A percentile compares a stretch with the other conserved stretches of the same genome.
phyloP scores from a whole-genome alignment of 2,329 filamentous ascomycete species.

The Tolypocladium paradoxum region DNA sequence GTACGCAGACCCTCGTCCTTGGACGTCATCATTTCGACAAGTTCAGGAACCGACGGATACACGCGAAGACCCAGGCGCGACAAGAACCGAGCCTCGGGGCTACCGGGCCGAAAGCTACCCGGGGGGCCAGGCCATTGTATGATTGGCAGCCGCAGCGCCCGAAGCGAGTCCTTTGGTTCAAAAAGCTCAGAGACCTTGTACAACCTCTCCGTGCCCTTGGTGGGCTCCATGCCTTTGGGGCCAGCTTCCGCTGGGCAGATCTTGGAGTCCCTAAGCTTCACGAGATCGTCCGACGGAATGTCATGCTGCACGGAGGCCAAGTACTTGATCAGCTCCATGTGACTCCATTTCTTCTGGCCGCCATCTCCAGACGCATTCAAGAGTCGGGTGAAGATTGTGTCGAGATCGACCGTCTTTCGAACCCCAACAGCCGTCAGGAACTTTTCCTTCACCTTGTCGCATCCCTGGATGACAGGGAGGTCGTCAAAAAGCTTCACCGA shows the following conservation, averaged over 20 bases:
- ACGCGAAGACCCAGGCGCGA: slow-evolving; percentile 59
- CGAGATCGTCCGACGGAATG: slow-evolving; percentile 74
- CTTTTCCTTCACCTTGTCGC: slow-evolving; percentile 80
- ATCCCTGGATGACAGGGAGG: slow-evolving; percentile 66
- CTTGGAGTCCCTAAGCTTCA: slow-evolving; percentile 62
- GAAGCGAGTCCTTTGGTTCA: slow-evolving; percentile 62
- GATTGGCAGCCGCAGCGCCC: slow-evolving; percentile 61
- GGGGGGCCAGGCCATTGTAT: slow-evolving; percentile 67
- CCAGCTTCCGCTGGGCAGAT: slow-evolving; percentile 73
- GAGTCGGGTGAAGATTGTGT: slow-evolving; percentile 83
- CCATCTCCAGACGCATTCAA: slow-evolving; percentile 47
- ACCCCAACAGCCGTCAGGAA: slow-evolving; percentile 76
- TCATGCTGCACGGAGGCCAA: slow-evolving; percentile 81
- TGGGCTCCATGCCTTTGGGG: slow-evolving; percentile 41
- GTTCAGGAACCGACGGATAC: slow-evolving; percentile 59
- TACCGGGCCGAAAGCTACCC: slow-evolving; percentile 51
- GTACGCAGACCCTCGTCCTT: slow-evolving; percentile 47
- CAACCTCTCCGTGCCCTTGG: slow-evolving; percentile 38
- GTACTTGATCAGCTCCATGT: slow-evolving; percentile 91
- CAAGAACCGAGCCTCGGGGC: slow-evolving; percentile 67
- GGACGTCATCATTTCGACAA: slow-evolving; percentile 69
- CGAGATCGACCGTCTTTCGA: slow-evolving; percentile 87
- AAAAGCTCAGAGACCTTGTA: slow-evolving; percentile 73
- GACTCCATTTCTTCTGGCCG: slow-evolving; percentile 67
- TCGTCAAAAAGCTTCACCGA: slow-evolving; percentile 95